Conservation (phyloP, 2,329 filamentous ascomycete species). For the Helotiales sp. region DNA sequence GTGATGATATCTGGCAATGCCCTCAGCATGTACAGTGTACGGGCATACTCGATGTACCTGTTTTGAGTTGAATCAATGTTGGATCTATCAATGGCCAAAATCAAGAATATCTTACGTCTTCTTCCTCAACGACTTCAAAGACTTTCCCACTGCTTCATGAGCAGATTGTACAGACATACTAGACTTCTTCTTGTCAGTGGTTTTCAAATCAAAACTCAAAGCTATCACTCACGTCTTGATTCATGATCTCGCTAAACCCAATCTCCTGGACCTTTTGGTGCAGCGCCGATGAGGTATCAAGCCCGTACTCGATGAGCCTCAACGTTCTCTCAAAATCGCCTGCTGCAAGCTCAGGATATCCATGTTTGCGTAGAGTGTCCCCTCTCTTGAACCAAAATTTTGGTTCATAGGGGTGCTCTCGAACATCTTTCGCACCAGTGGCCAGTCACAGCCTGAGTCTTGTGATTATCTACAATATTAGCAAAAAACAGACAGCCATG, state of each 20-base stretch:
- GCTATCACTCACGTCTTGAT: neutral
- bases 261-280: neutral
- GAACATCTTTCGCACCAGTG: neutral
- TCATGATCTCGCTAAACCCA: neutral
- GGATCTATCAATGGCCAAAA: neutral
- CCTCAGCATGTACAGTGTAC: neutral
- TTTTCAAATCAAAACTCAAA: too few relatives aligned
- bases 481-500: neutral
- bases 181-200: neutral
- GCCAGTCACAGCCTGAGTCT: neutral
- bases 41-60: neutral
- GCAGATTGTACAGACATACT: neutral
- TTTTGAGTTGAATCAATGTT: too few relatives aligned
- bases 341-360: neutral
- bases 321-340: neutral
- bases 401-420: neutral
- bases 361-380: neutral
- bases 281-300: neutral
- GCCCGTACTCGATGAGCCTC: neutral
- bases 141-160: neutral
- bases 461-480: neutral
- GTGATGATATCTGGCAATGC: slow-evolving; percentile 5
- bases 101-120: neutral
- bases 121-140: neutral
- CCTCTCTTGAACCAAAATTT: neutral